Evolutionary conservation across 345 rosid genomes (phyloP).

Genomic region (Eutrema yunnanense): DNA sequence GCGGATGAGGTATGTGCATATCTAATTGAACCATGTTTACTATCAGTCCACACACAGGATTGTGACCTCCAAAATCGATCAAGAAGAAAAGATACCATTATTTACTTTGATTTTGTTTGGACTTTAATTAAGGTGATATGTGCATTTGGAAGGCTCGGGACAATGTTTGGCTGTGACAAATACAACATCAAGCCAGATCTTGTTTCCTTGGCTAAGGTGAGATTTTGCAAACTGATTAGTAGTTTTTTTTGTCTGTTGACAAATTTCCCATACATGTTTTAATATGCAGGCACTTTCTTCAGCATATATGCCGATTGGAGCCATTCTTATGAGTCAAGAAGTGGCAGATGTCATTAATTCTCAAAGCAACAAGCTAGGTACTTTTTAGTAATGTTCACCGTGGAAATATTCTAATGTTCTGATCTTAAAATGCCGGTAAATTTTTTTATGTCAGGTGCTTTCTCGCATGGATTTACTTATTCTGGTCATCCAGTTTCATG

Average conservation of each 20-base stretch:
- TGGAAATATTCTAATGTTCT: not conserved
- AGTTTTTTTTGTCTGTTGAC: not conserved
- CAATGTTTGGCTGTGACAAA: conserved; percentile 90
- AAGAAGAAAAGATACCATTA: not conserved
- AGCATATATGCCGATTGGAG: conserved; percentile 93
- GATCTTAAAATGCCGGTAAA: not conserved
- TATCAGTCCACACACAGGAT: not conserved
- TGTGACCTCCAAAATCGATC: not conserved
- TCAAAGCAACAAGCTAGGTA: conserved; percentile 95
- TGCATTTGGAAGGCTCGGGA: conserved; percentile 98
- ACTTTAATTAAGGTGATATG: conserved; percentile 69
- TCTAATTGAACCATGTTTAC: not conserved
- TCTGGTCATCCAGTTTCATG: conserved; percentile 98
- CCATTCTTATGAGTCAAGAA: conserved; percentile 78
- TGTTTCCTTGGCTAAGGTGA: conserved; percentile 86
- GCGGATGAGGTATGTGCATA: conserved; percentile 75
- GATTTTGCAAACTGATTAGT: not conserved
- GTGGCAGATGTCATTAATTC: conserved; percentile 80
- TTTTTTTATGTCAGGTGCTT: conserved; percentile 46
- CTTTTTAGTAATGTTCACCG: not conserved
- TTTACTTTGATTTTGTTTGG: conserved; percentile 2
- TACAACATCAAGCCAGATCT: conserved; percentile 90
- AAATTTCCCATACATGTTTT: not conserved
- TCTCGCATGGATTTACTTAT: conserved; percentile 93
- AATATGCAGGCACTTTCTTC: conserved; percentile 77